phyloP scores from a whole-genome alignment of 441 rosid genomes.

The Manihot esculenta region DNA sequence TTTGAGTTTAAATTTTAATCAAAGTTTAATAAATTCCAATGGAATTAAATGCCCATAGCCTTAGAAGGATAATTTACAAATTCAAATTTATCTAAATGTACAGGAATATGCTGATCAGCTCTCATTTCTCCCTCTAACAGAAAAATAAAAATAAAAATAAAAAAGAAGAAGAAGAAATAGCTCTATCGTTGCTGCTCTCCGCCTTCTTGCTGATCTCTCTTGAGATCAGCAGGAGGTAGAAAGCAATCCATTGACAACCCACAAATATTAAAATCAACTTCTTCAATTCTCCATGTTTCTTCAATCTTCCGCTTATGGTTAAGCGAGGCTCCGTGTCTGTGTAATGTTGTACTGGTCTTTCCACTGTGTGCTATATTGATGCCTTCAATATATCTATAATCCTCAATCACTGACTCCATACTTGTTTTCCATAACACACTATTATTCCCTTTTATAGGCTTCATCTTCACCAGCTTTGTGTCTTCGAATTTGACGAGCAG shows the following conservation, averaged over 20 bases:
- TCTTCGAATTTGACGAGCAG: conserved; percentile 66
- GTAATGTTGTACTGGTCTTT: conserved; percentile 55
- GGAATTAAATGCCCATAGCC: too few relatives aligned
- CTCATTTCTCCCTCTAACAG: neutral
- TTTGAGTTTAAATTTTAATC: too few relatives aligned
- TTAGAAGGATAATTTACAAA: too few relatives aligned
- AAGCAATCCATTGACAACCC: conserved; percentile 77
- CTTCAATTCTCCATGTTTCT: conserved; percentile 86
- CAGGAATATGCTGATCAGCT: neutral
- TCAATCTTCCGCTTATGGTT: conserved; percentile 77
- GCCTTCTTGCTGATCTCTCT: conserved; percentile 47
- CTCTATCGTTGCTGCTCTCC: conserved; percentile 26
- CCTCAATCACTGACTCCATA: conserved; percentile 64
- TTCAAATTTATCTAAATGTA: conserved; percentile 10
- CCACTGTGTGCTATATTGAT: conserved; percentile 75
- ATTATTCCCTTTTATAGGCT: conserved; percentile 42
- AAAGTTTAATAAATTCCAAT: too few relatives aligned
- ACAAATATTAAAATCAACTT: conserved; percentile 79
- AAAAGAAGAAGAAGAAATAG: neutral
- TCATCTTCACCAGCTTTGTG: conserved; percentile 75
- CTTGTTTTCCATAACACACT: conserved; percentile 79
- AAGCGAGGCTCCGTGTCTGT: conserved; percentile 56
- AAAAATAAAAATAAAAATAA: neutral
- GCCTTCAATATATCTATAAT: conserved; percentile 59
- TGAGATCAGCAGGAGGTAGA: conserved; percentile 83